These are phyloP conservation scores for Moesziomyces parantarcticus DNA, from an alignment of 1,284 basidiomycete genomes.

Conservation along the genomic window DNA sequence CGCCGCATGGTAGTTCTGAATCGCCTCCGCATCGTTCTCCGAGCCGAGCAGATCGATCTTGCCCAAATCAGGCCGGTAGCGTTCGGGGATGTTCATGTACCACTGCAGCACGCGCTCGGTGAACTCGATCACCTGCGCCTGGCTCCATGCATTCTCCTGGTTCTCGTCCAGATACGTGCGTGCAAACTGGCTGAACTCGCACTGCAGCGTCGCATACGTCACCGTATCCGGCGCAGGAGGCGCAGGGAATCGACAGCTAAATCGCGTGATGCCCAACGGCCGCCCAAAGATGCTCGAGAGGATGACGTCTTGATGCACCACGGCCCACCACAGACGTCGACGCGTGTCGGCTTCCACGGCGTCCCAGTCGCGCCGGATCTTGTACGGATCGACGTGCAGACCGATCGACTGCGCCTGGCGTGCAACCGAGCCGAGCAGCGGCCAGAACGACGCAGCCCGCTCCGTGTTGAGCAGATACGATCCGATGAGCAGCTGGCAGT, in stretches of 20 bases:
- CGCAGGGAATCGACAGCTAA: slow-evolving; percentile 34
- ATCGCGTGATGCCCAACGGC: slow-evolving; percentile 38
- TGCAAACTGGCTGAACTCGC: slow-evolving; percentile 37
- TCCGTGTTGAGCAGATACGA: slow-evolving; percentile 47
- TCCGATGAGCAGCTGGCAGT: slow-evolving; percentile 49
- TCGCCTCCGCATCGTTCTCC: slow-evolving; percentile 18
- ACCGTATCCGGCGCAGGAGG: not conserved
- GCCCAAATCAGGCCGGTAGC: slow-evolving; percentile 37
- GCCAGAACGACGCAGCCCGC: slow-evolving; percentile 43
- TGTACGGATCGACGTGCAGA: slow-evolving; percentile 42
- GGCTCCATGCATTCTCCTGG: slow-evolving; percentile 41
- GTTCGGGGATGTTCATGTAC: slow-evolving; percentile 34
- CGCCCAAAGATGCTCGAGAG: slow-evolving; percentile 47
- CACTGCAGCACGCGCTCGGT: slow-evolving; percentile 38
- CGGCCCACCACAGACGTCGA: slow-evolving; percentile 46
- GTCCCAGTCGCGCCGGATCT: slow-evolving; percentile 33
- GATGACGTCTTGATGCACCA: slow-evolving; percentile 45
- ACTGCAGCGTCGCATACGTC: slow-evolving; percentile 36
- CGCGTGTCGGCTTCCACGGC: slow-evolving; percentile 37
- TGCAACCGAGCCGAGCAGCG: slow-evolving; percentile 38
- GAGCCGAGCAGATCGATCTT: slow-evolving; percentile 26
- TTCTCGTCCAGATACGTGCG: slow-evolving; percentile 36
- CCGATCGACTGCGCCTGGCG: slow-evolving; percentile 50
- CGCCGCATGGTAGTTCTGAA: slow-evolving; percentile 26
- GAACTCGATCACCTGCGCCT: slow-evolving; percentile 25